Evolutionary conservation across 192 early-diverging fungal genomes (phyloP).

Genomic region (Tieghemiomyces parasiticus): DNA sequence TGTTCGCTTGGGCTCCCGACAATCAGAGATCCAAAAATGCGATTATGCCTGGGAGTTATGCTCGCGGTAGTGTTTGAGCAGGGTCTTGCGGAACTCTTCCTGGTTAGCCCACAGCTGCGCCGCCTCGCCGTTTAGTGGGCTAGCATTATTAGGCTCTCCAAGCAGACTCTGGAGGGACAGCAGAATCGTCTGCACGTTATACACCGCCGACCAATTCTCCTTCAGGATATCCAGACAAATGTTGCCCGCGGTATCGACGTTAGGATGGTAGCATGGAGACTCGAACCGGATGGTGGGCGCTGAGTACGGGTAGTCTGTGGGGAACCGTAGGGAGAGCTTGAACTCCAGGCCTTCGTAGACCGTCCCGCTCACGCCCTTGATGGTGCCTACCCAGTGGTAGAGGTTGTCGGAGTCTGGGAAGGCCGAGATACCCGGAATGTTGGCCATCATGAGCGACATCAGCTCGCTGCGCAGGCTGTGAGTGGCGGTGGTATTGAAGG

Average conservation of each 20-base stretch:
- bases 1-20: too few species aligned
- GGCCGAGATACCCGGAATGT: conserved; percentile 41
- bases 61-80: conserved; percentile 30
- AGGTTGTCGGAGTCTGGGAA: conserved; percentile 50
- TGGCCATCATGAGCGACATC: conserved; percentile 49
- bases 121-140: conserved; percentile 32
- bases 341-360: conserved; percentile 30
- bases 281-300: conserved; percentile 31
- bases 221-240: conserved; percentile 11
- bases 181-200: conserved; percentile 37
- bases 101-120: conserved; percentile 33
- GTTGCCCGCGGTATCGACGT: conserved; percentile 10
- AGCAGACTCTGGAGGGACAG: conserved; percentile 37
- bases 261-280: conserved; percentile 16
- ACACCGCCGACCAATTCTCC: conserved; percentile 41
- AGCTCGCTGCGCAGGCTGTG: conserved; percentile 39
- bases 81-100: conserved; percentile 25
- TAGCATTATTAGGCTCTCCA: conserved; percentile 40
- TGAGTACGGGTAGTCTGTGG: conserved; percentile 30
- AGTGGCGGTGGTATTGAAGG: too few species aligned
- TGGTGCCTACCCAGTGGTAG: conserved; percentile 31
- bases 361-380: conserved; percentile 27
- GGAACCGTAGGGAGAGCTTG: conserved; percentile 36
- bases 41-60: too few species aligned
- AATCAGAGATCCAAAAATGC: too few species aligned